Percentiles rank a stretch among this genome's conserved stretches.
Evolutionary conservation across 2,329 filamentous ascomycete genomes (phyloP).

Genomic region (Rhinocladiella similis): DNA sequence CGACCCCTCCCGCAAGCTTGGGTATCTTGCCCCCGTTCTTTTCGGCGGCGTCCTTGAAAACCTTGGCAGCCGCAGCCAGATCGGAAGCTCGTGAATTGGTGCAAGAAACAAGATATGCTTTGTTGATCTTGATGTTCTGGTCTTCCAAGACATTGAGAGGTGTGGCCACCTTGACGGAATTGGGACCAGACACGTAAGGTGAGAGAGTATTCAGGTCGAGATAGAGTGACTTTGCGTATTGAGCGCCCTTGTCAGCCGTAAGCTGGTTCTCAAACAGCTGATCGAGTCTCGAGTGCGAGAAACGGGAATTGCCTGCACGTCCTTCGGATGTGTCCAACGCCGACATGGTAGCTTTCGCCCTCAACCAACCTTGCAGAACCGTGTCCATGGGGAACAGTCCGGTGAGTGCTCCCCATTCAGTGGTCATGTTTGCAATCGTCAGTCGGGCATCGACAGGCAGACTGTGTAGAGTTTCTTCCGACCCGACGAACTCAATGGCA

Average conservation of each 20-base stretch:
- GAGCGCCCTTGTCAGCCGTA: conserved; percentile 71
- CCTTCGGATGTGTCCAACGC: conserved; percentile 55
- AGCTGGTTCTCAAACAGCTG: conserved; percentile 67
- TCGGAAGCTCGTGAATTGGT: conserved; percentile 85
- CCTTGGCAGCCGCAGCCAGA: conserved; percentile 75
- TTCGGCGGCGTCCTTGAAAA: conserved; percentile 75
- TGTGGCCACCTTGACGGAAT: conserved; percentile 84
- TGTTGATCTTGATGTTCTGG: conserved; percentile 75
- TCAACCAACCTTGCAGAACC: conserved; percentile 70
- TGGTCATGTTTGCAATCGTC: conserved; percentile 50
- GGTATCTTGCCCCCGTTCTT: conserved; percentile 61
- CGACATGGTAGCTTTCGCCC: conserved; percentile 71
- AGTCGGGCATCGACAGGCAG: conserved; percentile 72
- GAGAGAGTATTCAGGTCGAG: conserved; percentile 80
- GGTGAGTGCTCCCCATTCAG: conserved; percentile 49
- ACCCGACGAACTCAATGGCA: conserved; percentile 82
- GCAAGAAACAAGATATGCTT: conserved; percentile 85
- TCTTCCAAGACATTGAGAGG: conserved; percentile 72
- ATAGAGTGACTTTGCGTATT: conserved; percentile 80
- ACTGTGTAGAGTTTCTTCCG: conserved; percentile 71
- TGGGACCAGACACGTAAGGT: conserved; percentile 82
- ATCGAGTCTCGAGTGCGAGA: conserved; percentile 73
- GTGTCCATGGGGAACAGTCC: conserved; percentile 80
- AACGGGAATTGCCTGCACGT: conserved; percentile 54
- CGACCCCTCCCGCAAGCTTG: conserved; percentile 72